A percentile compares a stretch with the other conserved stretches of the same genome.
These are phyloP conservation scores for Penicillium manginii DNA, from an alignment of 495 filamentous ascomycete genomes.

Conservation along the genomic window DNA sequence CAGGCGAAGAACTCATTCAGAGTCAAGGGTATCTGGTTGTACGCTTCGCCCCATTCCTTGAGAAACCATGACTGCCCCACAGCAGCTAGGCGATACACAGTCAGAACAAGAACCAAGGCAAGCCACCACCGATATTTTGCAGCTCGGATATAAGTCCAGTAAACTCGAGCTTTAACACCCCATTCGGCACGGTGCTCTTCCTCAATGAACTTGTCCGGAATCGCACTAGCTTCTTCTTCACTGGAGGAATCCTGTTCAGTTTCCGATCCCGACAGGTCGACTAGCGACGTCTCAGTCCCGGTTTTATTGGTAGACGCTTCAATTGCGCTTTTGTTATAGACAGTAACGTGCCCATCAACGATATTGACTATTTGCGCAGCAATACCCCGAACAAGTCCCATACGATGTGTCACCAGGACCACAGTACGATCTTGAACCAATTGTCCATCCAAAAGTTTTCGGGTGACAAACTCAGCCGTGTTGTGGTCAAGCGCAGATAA, in stretches of 20 bases:
- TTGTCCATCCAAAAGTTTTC: conserved; percentile 66
- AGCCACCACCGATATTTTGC: conserved; percentile 74
- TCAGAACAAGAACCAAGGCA: conserved; percentile 58
- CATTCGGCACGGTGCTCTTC: conserved; percentile 78
- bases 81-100: conserved; percentile 60
- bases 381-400: conserved; percentile 64
- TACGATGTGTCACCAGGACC: conserved; percentile 80
- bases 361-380: conserved; percentile 74
- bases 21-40: conserved; percentile 42
- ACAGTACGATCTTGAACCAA: conserved; percentile 64
- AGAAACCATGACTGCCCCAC: conserved; percentile 77
- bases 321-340: conserved; percentile 47
- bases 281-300: conserved; percentile 13
- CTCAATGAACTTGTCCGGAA: conserved; percentile 79
- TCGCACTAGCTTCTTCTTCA: conserved; percentile 51
- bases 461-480: conserved; percentile 73
- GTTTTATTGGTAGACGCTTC: conserved; percentile 22
- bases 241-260: conserved; percentile 36
- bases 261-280: conserved; percentile 37
- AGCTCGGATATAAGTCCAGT: conserved; percentile 82
- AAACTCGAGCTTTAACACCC: conserved; percentile 72
- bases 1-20: conserved; percentile 10
- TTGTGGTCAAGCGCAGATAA: conserved; percentile 72
- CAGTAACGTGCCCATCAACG: conserved; percentile 52
- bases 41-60: conserved; percentile 83